Base-by-base conservation (phyloP, 352 stramenopile species). In the Pythium monospermum region DNA sequence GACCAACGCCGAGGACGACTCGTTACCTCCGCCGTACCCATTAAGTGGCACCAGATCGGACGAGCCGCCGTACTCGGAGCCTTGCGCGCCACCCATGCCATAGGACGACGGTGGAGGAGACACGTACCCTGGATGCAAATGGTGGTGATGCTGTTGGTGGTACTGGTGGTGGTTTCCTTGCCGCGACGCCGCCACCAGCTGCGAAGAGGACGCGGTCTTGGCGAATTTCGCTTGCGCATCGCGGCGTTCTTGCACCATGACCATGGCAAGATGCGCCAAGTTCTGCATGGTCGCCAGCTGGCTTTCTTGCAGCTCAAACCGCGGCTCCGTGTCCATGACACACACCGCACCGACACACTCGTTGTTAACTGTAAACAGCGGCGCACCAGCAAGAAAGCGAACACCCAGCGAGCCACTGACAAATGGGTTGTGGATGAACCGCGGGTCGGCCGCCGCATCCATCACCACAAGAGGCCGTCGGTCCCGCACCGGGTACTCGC, bases 351-450 rank as follows among this genome's bases (percentile, higher is more conserved):
- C 82, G 11, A 92, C 78, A 42, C 78, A 90, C 43, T 82, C 61
- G 37, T 86, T 87, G 47, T 90, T 69, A 30, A 88, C 75, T n/a
- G 80, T 89, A 35, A 92, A 89, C 27, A 98, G 71, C 25, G 91
- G 88, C n/a, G 91, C 87, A 30, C 89, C 92, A 0, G 94, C 92
- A 41, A 98, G 88, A 64, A 98, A 98, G 15, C 94, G 85, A 42
- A 98, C 91, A 48, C 81, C 68, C 2, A 96, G 80, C 15, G 82
- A 69, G 16, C 92, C 92, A 1, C 81, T 96, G 1, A 98, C 91
- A 27, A 98, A 85, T 53, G 84, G 76, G 60, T 96, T 96, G 13
- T 80, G 57, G 33, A 65, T 59, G 58, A 98, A 98, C 6, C 92
- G 76, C n/a, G 72, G 47, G 59, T 98, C 94, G 1, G 78, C 68